Conservation (phyloP, 1,284 basidiomycete species). For the Ganoderma boninense region DNA sequence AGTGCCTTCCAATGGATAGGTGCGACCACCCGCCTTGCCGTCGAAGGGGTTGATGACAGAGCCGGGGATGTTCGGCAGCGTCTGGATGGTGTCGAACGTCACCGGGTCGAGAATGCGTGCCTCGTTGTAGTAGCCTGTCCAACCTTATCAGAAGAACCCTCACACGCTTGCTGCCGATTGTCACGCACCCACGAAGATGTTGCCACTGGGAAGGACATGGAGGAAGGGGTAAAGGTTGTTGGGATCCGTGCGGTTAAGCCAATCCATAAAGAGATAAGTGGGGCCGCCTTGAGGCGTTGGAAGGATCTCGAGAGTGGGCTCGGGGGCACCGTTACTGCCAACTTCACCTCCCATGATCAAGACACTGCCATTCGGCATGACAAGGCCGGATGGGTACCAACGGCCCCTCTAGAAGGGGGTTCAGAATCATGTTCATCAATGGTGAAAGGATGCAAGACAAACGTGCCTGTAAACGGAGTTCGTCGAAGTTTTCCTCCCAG, state of each 20-base stretch:
- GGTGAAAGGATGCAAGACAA: not conserved
- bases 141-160: conserved; percentile 8
- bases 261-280: conserved; percentile 54
- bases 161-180: conserved; percentile 2
- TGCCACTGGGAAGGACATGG: conserved; percentile 70
- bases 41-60: conserved; percentile 73
- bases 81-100: conserved; percentile 65
- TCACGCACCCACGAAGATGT: conserved; percentile 68
- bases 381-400: conserved; percentile 76
- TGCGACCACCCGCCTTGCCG: conserved; percentile 59
- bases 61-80: conserved; percentile 77
- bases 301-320: conserved; percentile 71
- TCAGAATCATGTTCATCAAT: not conserved
- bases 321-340: conserved; percentile 70
- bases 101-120: conserved; percentile 75
- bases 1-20: conserved; percentile 80
- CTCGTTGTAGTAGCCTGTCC: conserved; percentile 77
- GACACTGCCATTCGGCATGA: conserved; percentile 75
- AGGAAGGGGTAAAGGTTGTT: conserved; percentile 82
- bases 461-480: conserved; percentile 59
- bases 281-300: conserved; percentile 53
- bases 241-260: conserved; percentile 68
- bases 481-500: conserved; percentile 68
- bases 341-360: conserved; percentile 78
- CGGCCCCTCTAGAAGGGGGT: conserved; percentile 59